A percentile compares a stretch with the other conserved stretches of the same genome.
These are phyloP conservation scores for Pochonia chlamydosporia DNA, from an alignment of 2,329 filamentous ascomycete species.

Conservation along the genomic window DNA sequence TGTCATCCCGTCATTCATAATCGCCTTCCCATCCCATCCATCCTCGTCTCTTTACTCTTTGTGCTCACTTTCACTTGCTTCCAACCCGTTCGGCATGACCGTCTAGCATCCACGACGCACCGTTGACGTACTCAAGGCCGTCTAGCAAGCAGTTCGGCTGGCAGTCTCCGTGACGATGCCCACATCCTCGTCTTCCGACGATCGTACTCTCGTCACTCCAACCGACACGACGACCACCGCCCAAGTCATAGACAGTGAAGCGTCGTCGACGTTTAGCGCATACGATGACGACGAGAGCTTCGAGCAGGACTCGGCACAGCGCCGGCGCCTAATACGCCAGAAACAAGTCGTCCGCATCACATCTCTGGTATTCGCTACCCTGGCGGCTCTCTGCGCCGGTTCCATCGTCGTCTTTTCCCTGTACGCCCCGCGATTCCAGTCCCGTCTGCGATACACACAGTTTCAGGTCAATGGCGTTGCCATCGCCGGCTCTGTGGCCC, in stretches of 20 bases:
- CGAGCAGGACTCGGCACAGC: slow-evolving; percentile 11
- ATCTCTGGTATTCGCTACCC: slow-evolving; percentile 49
- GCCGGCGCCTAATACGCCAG: slow-evolving; percentile 17
- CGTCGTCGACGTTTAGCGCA: slow-evolving; percentile 4
- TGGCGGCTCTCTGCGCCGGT: slow-evolving; percentile 70
- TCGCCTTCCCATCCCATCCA: too few species aligned
- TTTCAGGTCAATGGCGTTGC: slow-evolving; percentile 87
- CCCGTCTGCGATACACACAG: slow-evolving; percentile 80
- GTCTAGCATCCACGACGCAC: neutral
- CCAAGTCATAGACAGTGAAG: slow-evolving; percentile 1
- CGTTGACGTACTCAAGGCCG: neutral
- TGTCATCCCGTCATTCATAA: too few species aligned
- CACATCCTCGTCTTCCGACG: slow-evolving; percentile 6
- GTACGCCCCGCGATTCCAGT: slow-evolving; percentile 87
- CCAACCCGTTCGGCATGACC: neutral
- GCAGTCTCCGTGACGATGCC: slow-evolving; percentile 5
- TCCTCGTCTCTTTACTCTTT: neutral
- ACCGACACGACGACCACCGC: neutral
- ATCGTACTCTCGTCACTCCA: neutral
- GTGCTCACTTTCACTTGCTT: neutral
- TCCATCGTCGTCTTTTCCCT: slow-evolving; percentile 92
- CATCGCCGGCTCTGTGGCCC: slow-evolving; percentile 77
- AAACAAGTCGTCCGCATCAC: slow-evolving; percentile 34
- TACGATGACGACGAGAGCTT: slow-evolving; percentile 10
- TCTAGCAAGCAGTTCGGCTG: neutral